Conservation (phyloP, 1,284 basidiomycete genomes). For the Neotropicomus parvogracilis region DNA sequence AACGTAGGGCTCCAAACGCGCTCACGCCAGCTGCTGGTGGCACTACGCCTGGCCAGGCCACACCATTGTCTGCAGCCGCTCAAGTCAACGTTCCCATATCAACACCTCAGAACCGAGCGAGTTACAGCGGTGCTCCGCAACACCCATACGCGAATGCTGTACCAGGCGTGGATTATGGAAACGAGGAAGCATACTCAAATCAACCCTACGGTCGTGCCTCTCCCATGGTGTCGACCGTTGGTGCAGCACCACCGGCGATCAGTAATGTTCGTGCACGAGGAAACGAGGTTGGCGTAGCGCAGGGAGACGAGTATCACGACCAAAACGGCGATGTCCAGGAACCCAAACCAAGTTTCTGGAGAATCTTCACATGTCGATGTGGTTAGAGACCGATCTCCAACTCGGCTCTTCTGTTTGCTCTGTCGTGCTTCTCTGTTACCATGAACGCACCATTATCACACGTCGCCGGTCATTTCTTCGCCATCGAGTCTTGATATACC, state of each 20-base stretch:
- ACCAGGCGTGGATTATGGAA: constrained; percentile 52
- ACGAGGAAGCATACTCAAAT: constrained; percentile 47
- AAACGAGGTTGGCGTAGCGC: constrained; percentile 62
- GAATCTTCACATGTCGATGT: constrained; percentile 75
- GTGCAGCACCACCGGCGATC: constrained; percentile 64
- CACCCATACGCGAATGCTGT: constrained; percentile 63
- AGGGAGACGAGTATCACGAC: constrained; percentile 56
- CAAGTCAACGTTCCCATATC: constrained; percentile 69
- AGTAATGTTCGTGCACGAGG: constrained; percentile 66
- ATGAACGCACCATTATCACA: constrained; percentile 24
- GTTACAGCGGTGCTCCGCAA: constrained; percentile 44
- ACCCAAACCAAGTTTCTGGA: constrained; percentile 56
- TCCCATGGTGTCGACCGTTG: constrained; percentile 68
- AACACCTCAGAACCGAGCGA: constrained; percentile 45
- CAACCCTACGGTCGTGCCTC: constrained; percentile 66
- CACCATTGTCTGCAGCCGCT: constrained; percentile 67
- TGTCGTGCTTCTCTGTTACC: constrained; percentile 23
- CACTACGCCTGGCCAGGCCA: constrained; percentile 48
- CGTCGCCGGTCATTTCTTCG: constrained; percentile 27
- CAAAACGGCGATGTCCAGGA: constrained; percentile 53
- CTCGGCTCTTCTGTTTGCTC: constrained; percentile 15
- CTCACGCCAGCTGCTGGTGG: constrained; percentile 50
- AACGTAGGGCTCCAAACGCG: constrained; percentile 53
- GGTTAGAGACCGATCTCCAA: constrained; percentile 37
- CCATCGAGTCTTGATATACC: constrained; percentile 33